These are phyloP conservation scores for Escovopsis sp. DNA, from an alignment of 2,329 filamentous ascomycete genomes.

Conservation along the genomic window DNA sequence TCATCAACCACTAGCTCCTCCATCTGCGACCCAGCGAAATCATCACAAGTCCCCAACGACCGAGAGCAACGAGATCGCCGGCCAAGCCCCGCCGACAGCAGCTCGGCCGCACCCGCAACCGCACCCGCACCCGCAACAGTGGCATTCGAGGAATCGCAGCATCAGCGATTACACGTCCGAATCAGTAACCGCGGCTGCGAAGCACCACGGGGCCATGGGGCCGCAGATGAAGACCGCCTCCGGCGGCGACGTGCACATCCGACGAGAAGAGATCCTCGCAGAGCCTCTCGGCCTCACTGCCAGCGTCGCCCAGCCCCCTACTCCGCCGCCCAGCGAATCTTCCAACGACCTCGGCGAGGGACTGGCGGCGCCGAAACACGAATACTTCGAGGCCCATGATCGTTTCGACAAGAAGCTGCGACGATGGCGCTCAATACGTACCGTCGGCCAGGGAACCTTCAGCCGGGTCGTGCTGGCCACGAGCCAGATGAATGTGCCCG, in stretches of 20 bases:
- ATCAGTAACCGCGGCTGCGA: constrained; percentile 48
- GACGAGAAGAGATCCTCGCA: constrained; percentile 71
- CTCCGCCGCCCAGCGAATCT: constrained; percentile 69
- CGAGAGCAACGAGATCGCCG: constrained; percentile 18
- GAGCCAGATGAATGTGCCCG: constrained; percentile 39
- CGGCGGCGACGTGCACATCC: constrained; percentile 30
- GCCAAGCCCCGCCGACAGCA: constrained; percentile 9
- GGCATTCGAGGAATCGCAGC: constrained; percentile 62
- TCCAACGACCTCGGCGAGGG: constrained; percentile 30
- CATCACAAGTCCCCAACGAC: constrained; percentile 27
- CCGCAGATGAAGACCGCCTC: constrained; percentile 31
- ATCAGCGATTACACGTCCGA: constrained; percentile 80
- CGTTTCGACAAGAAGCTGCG: constrained; percentile 54
- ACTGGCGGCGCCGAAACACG: constrained; percentile 21
- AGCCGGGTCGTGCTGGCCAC: constrained; percentile 88
- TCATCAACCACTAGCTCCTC: too few species aligned
- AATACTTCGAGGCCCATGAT: constrained; percentile 57
- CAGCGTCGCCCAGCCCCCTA: constrained; percentile 49
- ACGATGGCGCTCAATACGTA: constrained; percentile 64
- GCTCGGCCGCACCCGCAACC: constrained; percentile 7
- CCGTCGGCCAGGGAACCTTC: constrained; percentile 86
- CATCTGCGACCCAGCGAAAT: constrained; percentile 40
- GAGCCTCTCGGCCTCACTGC: constrained; percentile 59
- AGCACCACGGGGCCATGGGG: constrained; percentile 60
- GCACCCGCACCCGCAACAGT: too few species aligned